Conservation (phyloP, 495 filamentous ascomycete genomes). For the Penicillium fimorum region DNA sequence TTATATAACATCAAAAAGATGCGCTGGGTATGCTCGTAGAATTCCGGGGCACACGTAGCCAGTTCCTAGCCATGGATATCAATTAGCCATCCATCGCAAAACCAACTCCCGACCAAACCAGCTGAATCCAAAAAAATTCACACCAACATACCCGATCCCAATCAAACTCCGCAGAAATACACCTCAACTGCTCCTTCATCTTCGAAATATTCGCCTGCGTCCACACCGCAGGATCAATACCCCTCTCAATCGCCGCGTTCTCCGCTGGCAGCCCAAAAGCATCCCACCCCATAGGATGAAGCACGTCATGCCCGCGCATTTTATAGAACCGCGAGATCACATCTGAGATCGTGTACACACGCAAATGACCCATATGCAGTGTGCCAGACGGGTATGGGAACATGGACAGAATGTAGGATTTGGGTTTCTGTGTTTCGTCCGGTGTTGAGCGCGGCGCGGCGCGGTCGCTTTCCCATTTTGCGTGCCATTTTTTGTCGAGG, state of each 20-base stretch:
- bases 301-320: conserved; percentile 72
- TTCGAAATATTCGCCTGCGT: conserved; percentile 72
- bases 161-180: conserved; percentile 77
- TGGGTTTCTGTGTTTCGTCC: conserved; percentile 36
- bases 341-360: conserved; percentile 90
- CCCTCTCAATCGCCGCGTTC: conserved; percentile 88
- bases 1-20: conserved; percentile 76
- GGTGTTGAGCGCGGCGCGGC: conserved; percentile 6
- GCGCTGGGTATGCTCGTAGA: conserved; percentile 85
- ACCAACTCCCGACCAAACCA: background rate
- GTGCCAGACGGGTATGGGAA: conserved; percentile 90
- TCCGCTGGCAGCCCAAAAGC: conserved; percentile 88
- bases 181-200: conserved; percentile 79
- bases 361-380: conserved; percentile 85
- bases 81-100: conserved; percentile 8
- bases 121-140: background rate
- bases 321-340: conserved; percentile 73
- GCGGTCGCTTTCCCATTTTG: conserved; percentile 46
- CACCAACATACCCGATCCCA: conserved; percentile 69
- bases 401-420: conserved; percentile 83
- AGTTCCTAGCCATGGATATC: conserved; percentile 58
- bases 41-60: conserved; percentile 75
- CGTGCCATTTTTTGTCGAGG: conserved; percentile 76
- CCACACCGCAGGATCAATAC: conserved; percentile 75
- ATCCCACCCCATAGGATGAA: conserved; percentile 93